Base-by-base conservation (phyloP, 176 grass and related monocot genomes). In the Neostapfia colusana region DNA sequence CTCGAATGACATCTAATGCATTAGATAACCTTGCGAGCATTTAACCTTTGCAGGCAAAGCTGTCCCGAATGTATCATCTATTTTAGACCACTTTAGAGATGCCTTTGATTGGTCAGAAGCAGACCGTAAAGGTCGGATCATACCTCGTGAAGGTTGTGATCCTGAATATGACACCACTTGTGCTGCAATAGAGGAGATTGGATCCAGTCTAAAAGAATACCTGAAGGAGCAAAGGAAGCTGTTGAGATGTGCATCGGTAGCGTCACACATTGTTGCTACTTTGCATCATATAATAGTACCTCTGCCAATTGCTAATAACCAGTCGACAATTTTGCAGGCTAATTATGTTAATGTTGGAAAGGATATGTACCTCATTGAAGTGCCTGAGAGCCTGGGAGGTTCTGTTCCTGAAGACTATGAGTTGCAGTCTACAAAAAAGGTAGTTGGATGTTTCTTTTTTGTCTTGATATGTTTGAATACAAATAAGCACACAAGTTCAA, bases 21-120 rank as follows among this genome's bases (percentile, higher is more conserved):
- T 43, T 70, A 72, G 27, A n/a, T 87, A 71, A 79, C 44, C 57
- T 61, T 67, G 70, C 18, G 57, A 43, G 54, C 12, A 28, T 61
- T 89, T 69, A 86, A 69, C 81, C 20, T 84, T 77, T 87, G 82
- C 76, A 98, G 95, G 91, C 70, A 91, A 82, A 93, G 72, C 89
- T 62, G 42, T 97, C 72, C 89, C 81, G 72, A 35, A 97, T 53
- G 76, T 92, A 25, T 93, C 69, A 20, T 80, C 85, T 68, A 69
- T 88, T 82, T 70, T 98, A 74, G 89, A 90, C 38, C 69, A 84
- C 83, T 98, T 98, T 54, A 89, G 78, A 57, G 85, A 91, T 77
- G 91, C 95, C 81, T 98, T 98, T 98, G 87, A 98, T 92, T 98
- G 95, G 95, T 89, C 95, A 84, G 89, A 98, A 81, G 95, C 95